Base-by-base conservation (phyloP, 2,329 filamentous ascomycete genomes). In the Apiospora marii region DNA sequence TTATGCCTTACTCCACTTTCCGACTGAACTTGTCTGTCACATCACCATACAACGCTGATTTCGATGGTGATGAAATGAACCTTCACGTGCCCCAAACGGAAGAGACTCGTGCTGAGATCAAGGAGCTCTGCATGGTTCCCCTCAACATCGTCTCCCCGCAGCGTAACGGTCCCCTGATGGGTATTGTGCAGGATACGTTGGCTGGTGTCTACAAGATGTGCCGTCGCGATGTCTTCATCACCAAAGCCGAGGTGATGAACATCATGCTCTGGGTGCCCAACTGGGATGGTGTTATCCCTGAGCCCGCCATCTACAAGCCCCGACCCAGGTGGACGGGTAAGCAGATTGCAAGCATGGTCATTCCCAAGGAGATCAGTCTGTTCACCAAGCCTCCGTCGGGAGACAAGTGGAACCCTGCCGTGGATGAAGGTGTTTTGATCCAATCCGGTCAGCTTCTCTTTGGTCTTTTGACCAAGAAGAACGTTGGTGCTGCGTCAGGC, bases 61-160 rank as follows among this genome's bases (percentile, higher is more conserved):
- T 99, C 85, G 96, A 99, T 81, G 96, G 96, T 85, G 96, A 99
- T 82, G 96, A 99, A 84, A 99, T 99, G 96, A 99, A 99, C 82
- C 91, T 99, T 85, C 96, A 99, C 89, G 97, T 99, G 70, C 97
- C 96, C 4, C 96, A 99, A 81, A 96, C 94, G 49, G 95, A 99
- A 81, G 97, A 99, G 83, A 97, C 97, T 46, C 93, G 96, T 74
- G 95, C 97, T 67, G 96, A 99, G 83, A 91, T 99, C 77, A 94
- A 92, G 82, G 93, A 98, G 81, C 90, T 99, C 19, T 98, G 96
- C 82, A 93, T 98, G 89, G 96, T 99, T n/a, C 96, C 96, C 0
- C 90, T 96, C 78, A 98, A 99, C 83, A 98, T 99, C 79, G 97
- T 99, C 13, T 99, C 97, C 1, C 96, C 96, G 5, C 96, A 99